These are phyloP conservation scores for Penicillium olsonii DNA, from an alignment of 2,329 filamentous ascomycete species.

Conservation along the genomic window DNA sequence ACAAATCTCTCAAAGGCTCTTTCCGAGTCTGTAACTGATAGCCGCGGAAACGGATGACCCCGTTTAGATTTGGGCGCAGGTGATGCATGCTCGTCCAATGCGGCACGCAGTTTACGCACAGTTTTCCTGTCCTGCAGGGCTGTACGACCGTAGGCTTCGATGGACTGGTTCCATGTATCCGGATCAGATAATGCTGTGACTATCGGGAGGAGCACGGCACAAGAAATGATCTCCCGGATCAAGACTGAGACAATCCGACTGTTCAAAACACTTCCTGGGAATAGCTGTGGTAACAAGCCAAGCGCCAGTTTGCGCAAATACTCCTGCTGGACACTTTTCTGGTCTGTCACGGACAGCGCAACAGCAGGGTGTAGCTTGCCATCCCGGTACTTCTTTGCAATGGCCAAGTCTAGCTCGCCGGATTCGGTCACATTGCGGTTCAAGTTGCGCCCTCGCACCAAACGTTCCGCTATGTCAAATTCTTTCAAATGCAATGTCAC, in stretches of 20 bases:
- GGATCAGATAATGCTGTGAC: slow-evolving; percentile 82
- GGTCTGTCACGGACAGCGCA: slow-evolving; percentile 78
- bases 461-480: slow-evolving; percentile 85
- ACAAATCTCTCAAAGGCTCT: slow-evolving; percentile 94
- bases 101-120: slow-evolving; percentile 85
- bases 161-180: slow-evolving; percentile 95
- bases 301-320: slow-evolving; percentile 77
- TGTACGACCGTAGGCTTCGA: slow-evolving; percentile 83
- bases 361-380: slow-evolving; percentile 87
- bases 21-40: slow-evolving; percentile 82
- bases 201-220: slow-evolving; percentile 82
- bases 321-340: slow-evolving; percentile 81
- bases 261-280: slow-evolving; percentile 72
- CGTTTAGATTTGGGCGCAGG: slow-evolving; percentile 69
- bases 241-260: slow-evolving; percentile 80
- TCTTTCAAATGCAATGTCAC: slow-evolving; percentile 86
- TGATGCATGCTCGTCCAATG: slow-evolving; percentile 89
- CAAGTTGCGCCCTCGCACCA: slow-evolving; percentile 82
- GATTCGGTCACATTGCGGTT: slow-evolving; percentile 92
- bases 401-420: slow-evolving; percentile 91
- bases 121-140: slow-evolving; percentile 95
- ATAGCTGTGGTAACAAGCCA: slow-evolving; percentile 70
- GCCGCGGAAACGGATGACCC: slow-evolving; percentile 71
- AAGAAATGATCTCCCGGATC: slow-evolving; percentile 86
- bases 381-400: slow-evolving; percentile 89